Conservation (phyloP, 2,329 filamentous ascomycete genomes). For the Pseudophaeomoniella oleicola region DNA sequence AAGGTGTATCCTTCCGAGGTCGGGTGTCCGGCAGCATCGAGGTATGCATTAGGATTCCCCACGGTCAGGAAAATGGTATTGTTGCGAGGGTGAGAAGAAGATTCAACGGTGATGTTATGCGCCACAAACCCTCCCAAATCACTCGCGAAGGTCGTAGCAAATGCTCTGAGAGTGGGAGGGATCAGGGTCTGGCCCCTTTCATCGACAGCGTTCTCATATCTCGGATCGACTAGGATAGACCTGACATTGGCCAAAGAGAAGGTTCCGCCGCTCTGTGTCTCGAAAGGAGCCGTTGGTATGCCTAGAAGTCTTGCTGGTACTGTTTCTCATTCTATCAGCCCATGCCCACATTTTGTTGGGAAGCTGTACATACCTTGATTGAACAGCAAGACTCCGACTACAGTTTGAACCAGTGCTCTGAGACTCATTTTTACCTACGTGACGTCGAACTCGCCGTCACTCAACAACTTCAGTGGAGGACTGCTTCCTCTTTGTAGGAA, state of each 20-base stretch:
- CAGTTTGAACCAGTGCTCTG: no score
- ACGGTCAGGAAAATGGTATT: constrained; percentile 33
- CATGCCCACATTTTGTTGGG: no score
- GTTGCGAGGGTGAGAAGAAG: constrained; percentile 2
- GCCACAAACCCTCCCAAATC: not conserved
- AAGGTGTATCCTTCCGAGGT: constrained; percentile 38
- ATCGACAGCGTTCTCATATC: not conserved
- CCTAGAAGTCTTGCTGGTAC: not conserved
- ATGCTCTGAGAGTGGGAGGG: not conserved
- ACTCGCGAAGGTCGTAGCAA: not conserved
- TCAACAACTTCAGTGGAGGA: no score
- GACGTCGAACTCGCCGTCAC: no score
- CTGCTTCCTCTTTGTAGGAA: no score
- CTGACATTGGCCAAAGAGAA: not conserved
- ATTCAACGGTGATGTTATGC: not conserved
- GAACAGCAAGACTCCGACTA: no score
- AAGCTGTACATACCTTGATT: no score
- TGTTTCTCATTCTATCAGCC: no score
- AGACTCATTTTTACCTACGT: no score
- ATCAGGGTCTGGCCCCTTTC: not conserved
- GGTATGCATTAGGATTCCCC: constrained; percentile 23
- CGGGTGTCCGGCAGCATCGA: constrained; percentile 29
- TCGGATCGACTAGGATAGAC: not conserved
- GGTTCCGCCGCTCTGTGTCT: not conserved
- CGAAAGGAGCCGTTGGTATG: not conserved